Evolutionary conservation across 371 early-diverging fungal species (phyloP), one percentile per base, ranked within the genome.

Genomic region (Mucor indicus): DNA sequence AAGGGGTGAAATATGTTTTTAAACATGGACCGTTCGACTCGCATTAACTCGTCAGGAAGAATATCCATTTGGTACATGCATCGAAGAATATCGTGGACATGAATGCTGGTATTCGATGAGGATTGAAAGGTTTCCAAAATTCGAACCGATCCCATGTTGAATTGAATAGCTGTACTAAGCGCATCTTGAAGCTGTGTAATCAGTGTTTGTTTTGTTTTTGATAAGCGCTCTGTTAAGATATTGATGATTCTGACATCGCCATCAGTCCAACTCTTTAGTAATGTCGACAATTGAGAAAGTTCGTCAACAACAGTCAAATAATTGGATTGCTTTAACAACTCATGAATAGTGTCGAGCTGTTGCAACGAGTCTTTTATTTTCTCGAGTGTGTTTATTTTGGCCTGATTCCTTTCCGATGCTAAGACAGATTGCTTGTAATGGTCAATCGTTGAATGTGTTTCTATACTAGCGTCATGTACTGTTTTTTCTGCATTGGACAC

Each of bases 1-100:
- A 48, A 62, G 16, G 53, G 42, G 13, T 17, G 10, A 7, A 62
- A 40, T 9, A 62, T 52, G 23, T 50, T 27, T 39, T 57, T 62
- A 31, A 62, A 62, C 13, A 51, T 13, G 7, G 23, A 17, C 1
- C 53, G 39, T 22, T 62, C 44, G 0, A 62, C 30, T 21, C 38
- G 22, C 37, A 44, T 53, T 32, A 56, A 23, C 12, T 56, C 50
- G 16, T 40, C 49, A 4, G 57, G 31, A 16, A 62, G 16, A 12
- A 53, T 24, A 8, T 48, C 57, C 5, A 62, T 11, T 22, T 42
- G 30, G 21, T 53, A 24, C n/a, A 62, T 9, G 24, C 46, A 41
- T 12, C 45, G 32, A 15, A 60, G 42, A 1, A 54, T 23, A 12
- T 53, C 40, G 11, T 36, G 7, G 8, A 46, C 13, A 2, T 40